Conservation (phyloP, 768 basidiomycete genomes). For the Russula sp. region DNA sequence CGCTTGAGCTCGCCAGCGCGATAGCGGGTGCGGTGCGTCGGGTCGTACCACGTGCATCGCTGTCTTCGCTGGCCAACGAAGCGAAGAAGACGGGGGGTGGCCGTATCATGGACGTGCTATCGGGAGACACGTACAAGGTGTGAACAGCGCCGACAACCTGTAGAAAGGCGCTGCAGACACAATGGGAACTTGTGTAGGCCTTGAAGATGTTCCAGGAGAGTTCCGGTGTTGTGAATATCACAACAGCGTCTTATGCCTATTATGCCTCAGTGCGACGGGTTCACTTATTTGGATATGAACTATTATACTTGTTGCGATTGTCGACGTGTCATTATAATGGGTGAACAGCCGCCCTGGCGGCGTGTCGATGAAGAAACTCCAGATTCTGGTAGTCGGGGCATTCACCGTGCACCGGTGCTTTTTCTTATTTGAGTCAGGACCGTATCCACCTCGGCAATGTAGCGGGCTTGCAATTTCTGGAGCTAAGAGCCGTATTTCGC, state of each 20-base stretch:
- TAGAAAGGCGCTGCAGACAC: not conserved
- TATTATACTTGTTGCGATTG: not conserved
- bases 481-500: slow-evolving; percentile 42
- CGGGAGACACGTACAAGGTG: not conserved
- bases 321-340: not conserved
- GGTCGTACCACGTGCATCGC: slow-evolving; percentile 53
- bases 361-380: not conserved
- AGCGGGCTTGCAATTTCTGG: slow-evolving; percentile 62
- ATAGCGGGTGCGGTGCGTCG: slow-evolving; percentile 55
- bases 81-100: slow-evolving; percentile 40
- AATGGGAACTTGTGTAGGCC: not conserved
- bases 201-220: not conserved
- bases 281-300: not conserved
- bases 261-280: not conserved
- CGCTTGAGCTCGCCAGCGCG: slow-evolving; percentile 55
- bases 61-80: slow-evolving; percentile 43
- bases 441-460: slow-evolving; percentile 61
- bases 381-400: not conserved
- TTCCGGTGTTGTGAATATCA: not conserved
- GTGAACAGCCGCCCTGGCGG: not conserved
- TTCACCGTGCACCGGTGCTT: slow-evolving; percentile 34
- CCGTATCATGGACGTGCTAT: slow-evolving; percentile 4
- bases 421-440: slow-evolving; percentile 60
- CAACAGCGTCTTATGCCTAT: not conserved
- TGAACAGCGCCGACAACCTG: not conserved